Evolutionary conservation across 805 yeast genomes (phyloP).

Genomic region (Candida hispaniensis): DNA sequence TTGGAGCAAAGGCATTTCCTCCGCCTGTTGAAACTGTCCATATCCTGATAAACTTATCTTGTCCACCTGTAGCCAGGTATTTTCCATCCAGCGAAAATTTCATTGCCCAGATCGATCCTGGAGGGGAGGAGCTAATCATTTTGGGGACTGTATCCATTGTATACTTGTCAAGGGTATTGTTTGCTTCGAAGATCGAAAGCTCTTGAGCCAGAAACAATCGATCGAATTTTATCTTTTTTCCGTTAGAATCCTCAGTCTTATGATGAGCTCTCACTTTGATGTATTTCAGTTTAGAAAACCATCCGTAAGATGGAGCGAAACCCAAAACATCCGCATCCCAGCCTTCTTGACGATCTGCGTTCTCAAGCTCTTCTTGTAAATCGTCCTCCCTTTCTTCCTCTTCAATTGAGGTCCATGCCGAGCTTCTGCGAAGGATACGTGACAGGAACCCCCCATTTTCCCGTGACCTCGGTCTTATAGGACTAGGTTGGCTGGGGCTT

Average conservation of each 20-base stretch:
- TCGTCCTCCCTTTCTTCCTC: conserved; percentile 13
- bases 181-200: conserved; percentile 17
- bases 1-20: conserved; percentile 50
- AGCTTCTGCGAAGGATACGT: conserved; percentile 10
- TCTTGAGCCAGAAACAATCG: conserved; percentile 31
- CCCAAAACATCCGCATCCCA: conserved; percentile 27
- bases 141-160: conserved; percentile 2
- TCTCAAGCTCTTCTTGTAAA: conserved; percentile 7
- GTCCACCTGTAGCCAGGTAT: conserved; percentile 75
- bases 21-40: conserved; percentile 53
- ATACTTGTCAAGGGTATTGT: conserved; percentile 2
- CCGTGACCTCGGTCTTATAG: too few species aligned
- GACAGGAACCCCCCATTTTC: conserved; percentile 13
- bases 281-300: conserved; percentile 27
- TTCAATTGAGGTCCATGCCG: conserved; percentile 5
- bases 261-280: conserved; percentile 28
- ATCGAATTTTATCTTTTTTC: conserved; percentile 25
- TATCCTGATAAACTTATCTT: conserved; percentile 53
- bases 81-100: conserved; percentile 72
- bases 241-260: conserved; percentile 12
- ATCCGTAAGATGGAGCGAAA: conserved; percentile 21
- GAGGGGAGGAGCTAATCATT: conserved; percentile 7
- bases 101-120: conserved; percentile 56
- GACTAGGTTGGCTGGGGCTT: too few species aligned
- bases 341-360: conserved; percentile 22